Conservation (phyloP, 768 basidiomycete species). For the Mycena leptocephala region DNA sequence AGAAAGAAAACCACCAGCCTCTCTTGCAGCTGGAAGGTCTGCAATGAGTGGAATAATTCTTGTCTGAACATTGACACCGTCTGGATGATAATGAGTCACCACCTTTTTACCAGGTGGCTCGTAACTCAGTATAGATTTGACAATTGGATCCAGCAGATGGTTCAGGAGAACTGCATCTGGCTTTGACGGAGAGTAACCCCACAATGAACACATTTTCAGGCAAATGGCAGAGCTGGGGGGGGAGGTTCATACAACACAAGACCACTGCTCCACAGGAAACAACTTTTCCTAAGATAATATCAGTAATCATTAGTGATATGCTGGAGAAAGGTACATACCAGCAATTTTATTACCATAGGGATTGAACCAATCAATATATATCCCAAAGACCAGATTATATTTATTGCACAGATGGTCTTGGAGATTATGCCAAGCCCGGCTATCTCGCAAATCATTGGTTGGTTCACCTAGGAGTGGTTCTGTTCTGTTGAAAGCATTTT, state of each 20-base stretch:
- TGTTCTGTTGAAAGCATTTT: background rate
- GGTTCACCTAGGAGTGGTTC: background rate
- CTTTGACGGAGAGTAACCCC: conserved; percentile 43
- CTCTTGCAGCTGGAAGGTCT: conserved; percentile 31
- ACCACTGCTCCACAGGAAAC: too few relatives aligned
- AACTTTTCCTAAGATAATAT: conserved; percentile 35
- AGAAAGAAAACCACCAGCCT: conserved; percentile 32
- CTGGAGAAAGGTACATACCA: conserved; percentile 23
- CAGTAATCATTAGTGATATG: too few relatives aligned
- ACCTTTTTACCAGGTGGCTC: too few relatives aligned
- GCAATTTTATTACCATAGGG: conserved; percentile 38
- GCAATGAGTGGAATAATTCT: conserved; percentile 30
- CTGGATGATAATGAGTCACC: too few relatives aligned
- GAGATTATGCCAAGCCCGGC: conserved; percentile 27
- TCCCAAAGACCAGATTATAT: conserved; percentile 41
- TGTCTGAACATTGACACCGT: too few relatives aligned
- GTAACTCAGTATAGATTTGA: too few relatives aligned
- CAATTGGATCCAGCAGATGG: conserved; percentile 12
- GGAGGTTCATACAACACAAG: conserved; percentile 47
- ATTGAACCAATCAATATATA: conserved; percentile 48
- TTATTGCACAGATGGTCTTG: background rate
- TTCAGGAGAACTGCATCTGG: conserved; percentile 32
- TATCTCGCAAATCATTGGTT: conserved; percentile 26
- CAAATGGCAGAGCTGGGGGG: conserved; percentile 37
- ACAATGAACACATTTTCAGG: conserved; percentile 45